These are phyloP conservation scores for Alternaria triticimaculans DNA, from an alignment of 2,329 filamentous ascomycete species.

Conservation along the genomic window DNA sequence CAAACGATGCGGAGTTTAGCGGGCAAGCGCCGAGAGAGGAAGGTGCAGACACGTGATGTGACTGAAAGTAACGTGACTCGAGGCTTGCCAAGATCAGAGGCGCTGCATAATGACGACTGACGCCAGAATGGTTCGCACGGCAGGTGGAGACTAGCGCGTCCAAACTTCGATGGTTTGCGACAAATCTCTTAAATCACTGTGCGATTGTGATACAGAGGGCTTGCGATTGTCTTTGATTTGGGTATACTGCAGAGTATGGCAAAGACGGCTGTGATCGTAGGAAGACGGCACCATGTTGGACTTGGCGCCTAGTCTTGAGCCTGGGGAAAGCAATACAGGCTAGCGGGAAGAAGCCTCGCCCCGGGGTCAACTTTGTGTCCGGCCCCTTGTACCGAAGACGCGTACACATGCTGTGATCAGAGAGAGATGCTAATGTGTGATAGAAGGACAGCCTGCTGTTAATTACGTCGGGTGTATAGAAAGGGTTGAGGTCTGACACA, in stretches of 20 bases:
- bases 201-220: background rate
- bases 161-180: background rate
- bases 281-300: background rate
- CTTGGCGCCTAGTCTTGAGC: background rate
- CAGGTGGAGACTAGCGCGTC: constrained; percentile 9
- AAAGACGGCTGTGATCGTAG: background rate
- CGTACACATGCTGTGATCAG: background rate
- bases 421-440: background rate
- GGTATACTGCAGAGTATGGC: background rate
- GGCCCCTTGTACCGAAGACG: background rate
- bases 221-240: background rate
- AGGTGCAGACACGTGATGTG: constrained; percentile 4
- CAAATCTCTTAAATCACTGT: background rate
- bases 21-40: constrained; percentile 1
- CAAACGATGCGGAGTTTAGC: constrained; percentile 11
- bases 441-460: background rate
- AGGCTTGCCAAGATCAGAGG: background rate
- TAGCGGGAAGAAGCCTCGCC: background rate
- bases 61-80: background rate
- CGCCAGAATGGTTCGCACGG: constrained; percentile 8
- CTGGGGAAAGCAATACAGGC: constrained; percentile 1
- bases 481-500: background rate
- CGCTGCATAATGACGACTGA: constrained; percentile 19
- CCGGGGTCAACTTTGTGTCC: background rate
- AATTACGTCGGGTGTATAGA: background rate